phyloP scores from a whole-genome alignment of 1,284 basidiomycete genomes.

The Rhodotorula sp. region DNA sequence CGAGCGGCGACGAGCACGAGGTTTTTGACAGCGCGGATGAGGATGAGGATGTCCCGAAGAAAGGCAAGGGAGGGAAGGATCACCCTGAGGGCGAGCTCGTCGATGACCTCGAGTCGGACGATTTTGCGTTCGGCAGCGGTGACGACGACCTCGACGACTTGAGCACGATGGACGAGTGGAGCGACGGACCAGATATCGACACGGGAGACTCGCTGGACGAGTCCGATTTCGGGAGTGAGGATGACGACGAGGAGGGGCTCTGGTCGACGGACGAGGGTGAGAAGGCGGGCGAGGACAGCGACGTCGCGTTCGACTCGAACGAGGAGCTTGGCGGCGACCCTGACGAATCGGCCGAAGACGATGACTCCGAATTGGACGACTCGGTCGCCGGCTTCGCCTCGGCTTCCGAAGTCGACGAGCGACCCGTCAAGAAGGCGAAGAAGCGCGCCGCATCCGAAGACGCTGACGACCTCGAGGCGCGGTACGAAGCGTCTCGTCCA shows the following conservation, averaged over 20 bases:
- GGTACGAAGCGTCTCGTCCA: slow-evolving; percentile 33
- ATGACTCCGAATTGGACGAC: slow-evolving; percentile 5
- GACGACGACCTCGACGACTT: slow-evolving; percentile 38
- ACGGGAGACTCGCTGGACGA: slow-evolving; percentile 54
- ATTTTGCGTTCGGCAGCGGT: slow-evolving; percentile 38
- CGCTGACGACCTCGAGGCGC: slow-evolving; percentile 41
- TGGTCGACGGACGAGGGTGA: slow-evolving; percentile 23
- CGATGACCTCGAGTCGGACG: slow-evolving; percentile 40
- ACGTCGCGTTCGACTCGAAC: slow-evolving; percentile 42
- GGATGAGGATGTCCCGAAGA: slow-evolving; percentile 48
- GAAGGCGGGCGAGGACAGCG: slow-evolving; percentile 50
- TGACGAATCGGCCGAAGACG: slow-evolving; percentile 20
- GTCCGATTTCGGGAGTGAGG: slow-evolving; percentile 51
- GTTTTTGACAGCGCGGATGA: slow-evolving; percentile 17
- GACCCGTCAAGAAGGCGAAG: slow-evolving; percentile 15
- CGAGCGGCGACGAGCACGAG: slow-evolving; percentile 4
- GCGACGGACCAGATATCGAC: slow-evolving; percentile 62
- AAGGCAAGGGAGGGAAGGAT: slow-evolving; percentile 59
- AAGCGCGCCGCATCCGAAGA: slow-evolving; percentile 15
- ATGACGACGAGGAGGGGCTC: slow-evolving; percentile 50
- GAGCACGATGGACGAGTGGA: slow-evolving; percentile 62
- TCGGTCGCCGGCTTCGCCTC: background rate
- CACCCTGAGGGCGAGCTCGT: slow-evolving; percentile 45
- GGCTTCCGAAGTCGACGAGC: slow-evolving; percentile 58
- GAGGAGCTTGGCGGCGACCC: slow-evolving; percentile 23